phyloP scores from a whole-genome alignment of 345 rosid species.

The Moricandia moricandioides region DNA sequence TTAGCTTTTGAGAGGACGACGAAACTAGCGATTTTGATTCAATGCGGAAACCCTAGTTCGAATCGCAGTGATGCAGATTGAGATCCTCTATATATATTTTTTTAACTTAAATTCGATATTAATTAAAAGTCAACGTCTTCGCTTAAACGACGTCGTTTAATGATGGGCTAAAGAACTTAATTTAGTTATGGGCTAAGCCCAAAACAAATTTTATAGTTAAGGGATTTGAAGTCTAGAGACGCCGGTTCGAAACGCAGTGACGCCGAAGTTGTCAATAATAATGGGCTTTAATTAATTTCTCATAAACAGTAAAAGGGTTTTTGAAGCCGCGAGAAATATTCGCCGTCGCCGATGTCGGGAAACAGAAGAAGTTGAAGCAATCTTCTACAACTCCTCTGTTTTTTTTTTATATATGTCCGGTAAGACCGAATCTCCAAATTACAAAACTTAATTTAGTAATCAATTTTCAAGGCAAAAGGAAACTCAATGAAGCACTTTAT shows the following conservation, averaged over 20 bases:
- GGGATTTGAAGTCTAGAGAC: background rate
- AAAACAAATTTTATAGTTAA: background rate
- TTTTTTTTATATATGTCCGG: background rate
- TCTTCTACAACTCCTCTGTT: background rate
- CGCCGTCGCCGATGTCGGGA: slow-evolving; percentile 33
- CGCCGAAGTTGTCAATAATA: background rate
- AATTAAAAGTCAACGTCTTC: slow-evolving; percentile 11
- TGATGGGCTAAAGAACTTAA: background rate
- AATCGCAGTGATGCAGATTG: slow-evolving; percentile 38
- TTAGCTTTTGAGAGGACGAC: background rate
- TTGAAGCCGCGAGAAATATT: background rate
- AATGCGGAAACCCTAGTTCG: slow-evolving; percentile 60
- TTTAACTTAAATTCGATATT: background rate
- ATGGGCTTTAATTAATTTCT: background rate
- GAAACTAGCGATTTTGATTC: slow-evolving; percentile 5
- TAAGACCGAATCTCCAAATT: background rate
- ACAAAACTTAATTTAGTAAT: background rate
- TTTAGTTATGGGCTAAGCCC: background rate
- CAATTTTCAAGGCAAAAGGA: background rate
- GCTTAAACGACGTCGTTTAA: background rate
- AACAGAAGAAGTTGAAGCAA: slow-evolving; percentile 1
- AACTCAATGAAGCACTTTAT: background rate
- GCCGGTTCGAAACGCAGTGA: background rate
- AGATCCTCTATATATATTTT: background rate
- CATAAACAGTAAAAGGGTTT: background rate